A percentile compares a stretch with the other conserved stretches of the same genome.
These are phyloP conservation scores for Lentinula raphanica DNA, from an alignment of 768 basidiomycete genomes.

Conservation along the genomic window DNA sequence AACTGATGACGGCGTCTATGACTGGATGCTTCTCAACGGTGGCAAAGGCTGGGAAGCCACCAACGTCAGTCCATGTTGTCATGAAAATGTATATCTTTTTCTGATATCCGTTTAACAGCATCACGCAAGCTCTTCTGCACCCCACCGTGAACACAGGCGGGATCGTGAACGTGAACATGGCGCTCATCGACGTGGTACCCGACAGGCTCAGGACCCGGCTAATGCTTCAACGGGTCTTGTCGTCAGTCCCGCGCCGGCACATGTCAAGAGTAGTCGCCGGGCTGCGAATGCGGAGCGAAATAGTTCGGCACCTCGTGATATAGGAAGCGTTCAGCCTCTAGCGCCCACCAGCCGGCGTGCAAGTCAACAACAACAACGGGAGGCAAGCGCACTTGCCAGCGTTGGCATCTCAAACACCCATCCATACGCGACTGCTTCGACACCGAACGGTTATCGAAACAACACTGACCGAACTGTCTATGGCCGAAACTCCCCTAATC, in stretches of 20 bases:
- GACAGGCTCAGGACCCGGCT: conserved; percentile 51
- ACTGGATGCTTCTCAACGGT: conserved; percentile 93
- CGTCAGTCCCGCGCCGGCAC: conserved; percentile 59
- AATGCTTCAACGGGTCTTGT: conserved; percentile 57
- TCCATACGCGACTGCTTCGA: conserved; percentile 67
- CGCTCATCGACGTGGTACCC: conserved; percentile 44
- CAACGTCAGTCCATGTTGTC: conserved; percentile 48
- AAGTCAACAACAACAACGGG: conserved; percentile 55
- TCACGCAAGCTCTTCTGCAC: conserved; percentile 53
- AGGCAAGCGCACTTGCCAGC: conserved; percentile 30
- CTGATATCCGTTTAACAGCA: conserved; percentile 37
- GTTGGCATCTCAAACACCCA: conserved; percentile 51
- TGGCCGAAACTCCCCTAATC: conserved; percentile 52
- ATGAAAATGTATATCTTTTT: conserved; percentile 20
- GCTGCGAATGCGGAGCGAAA: conserved; percentile 42
- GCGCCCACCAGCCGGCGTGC: conserved; percentile 61
- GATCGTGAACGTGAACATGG: conserved; percentile 47
- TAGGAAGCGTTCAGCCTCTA: conserved; percentile 64
- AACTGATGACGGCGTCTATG: conserved; percentile 86
- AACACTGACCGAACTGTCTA: conserved; percentile 35
- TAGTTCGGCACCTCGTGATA: conserved; percentile 41
- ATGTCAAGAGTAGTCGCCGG: conserved; percentile 54
- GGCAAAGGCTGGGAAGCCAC: conserved; percentile 96
- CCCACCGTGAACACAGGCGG: conserved; percentile 54
- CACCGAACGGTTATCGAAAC: conserved; percentile 49